phyloP scores from a whole-genome alignment of 352 stramenopile species.

The Phytophthora palmivora region DNA sequence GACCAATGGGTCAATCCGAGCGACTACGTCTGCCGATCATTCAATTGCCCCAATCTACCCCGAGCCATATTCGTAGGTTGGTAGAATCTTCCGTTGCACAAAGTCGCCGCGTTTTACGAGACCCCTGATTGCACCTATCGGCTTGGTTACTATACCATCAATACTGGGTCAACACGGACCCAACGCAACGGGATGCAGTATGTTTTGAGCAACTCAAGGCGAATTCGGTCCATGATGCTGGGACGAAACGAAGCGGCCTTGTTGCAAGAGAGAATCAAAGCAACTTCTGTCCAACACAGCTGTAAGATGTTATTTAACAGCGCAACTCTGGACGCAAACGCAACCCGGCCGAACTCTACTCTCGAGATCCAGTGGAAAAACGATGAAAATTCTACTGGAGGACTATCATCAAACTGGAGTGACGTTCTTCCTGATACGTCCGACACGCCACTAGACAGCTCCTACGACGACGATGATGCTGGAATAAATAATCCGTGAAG shows the following conservation, averaged over 20 bases:
- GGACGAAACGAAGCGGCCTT: slow-evolving; percentile 10
- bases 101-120: slow-evolving; percentile 22
- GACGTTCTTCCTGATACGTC: no score
- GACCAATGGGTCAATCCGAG: slow-evolving; percentile 5
- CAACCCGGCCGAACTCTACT: not conserved
- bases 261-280: slow-evolving; percentile 2
- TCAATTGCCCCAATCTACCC: slow-evolving; percentile 4
- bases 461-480: not conserved
- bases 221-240: slow-evolving; percentile 19
- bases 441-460: no score
- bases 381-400: not conserved
- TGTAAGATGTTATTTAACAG: not conserved
- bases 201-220: not conserved
- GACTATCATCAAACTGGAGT: slow-evolving; percentile 13
- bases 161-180: not conserved
- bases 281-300: not conserved
- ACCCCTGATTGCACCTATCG: slow-evolving; percentile 14
- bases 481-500: not conserved
- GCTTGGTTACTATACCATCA: slow-evolving; percentile 3
- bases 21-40: slow-evolving; percentile 2
- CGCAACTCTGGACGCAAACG: slow-evolving; percentile 1
- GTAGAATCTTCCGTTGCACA: slow-evolving; percentile 12
- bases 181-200: not conserved
- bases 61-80: not conserved
- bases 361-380: slow-evolving; percentile 1